Conservation (phyloP, 345 rosid genomes). For the Hibiscus trionum region DNA sequence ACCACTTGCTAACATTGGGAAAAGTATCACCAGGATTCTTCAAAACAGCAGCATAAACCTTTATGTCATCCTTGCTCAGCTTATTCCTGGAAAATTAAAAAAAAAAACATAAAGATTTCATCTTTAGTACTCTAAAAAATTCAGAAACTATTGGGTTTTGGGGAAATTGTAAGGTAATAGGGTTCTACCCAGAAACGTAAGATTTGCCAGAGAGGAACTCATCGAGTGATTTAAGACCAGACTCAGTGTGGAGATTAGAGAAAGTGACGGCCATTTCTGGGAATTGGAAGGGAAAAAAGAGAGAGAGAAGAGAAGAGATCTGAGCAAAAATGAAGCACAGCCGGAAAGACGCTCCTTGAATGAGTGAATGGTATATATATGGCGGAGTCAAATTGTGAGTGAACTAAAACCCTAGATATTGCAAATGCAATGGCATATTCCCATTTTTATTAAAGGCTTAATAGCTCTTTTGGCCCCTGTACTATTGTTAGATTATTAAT, state of each 20-base stretch:
- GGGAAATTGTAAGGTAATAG: background rate
- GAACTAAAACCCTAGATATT: conserved; percentile 2
- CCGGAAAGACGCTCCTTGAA: background rate
- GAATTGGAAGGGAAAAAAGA: too few species aligned
- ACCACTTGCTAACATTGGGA: conserved; percentile 81
- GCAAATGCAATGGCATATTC: conserved; percentile 1
- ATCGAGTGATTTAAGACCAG: conserved; percentile 73
- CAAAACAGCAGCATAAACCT: conserved; percentile 67
- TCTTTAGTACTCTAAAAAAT: background rate
- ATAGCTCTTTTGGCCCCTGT: too few species aligned
- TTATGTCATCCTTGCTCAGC: conserved; percentile 62
- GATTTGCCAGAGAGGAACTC: conserved; percentile 61
- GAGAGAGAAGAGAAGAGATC: background rate
- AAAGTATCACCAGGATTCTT: conserved; percentile 52
- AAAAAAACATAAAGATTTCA: background rate
- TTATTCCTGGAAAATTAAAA: conserved; percentile 28
- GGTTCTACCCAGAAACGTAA: conserved; percentile 57
- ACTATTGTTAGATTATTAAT: too few species aligned
- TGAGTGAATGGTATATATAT: background rate
- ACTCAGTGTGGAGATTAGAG: conserved; percentile 76
- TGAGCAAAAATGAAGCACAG: background rate
- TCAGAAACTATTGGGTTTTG: background rate
- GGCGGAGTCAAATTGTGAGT: background rate
- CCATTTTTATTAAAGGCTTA: background rate
- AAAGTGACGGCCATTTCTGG: conserved; percentile 62